Conservation (phyloP, 768 basidiomycete genomes). For the Lanmaoa rubissima region DNA sequence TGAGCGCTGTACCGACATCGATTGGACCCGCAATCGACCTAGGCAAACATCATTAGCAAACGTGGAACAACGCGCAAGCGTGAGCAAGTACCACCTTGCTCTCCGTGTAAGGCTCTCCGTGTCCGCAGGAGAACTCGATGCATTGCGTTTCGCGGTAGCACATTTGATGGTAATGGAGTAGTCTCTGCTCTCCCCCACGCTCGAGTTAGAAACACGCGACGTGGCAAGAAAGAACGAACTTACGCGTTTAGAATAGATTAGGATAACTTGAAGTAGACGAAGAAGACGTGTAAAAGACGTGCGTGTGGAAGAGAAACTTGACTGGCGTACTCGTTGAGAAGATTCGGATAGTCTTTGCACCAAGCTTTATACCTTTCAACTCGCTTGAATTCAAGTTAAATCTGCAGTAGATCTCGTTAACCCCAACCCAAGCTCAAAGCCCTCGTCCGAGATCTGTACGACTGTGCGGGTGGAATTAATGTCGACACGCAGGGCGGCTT, state of each 20-base stretch:
- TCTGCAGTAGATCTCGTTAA: constrained; percentile 5
- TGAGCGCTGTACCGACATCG: constrained; percentile 43
- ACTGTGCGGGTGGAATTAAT: constrained; percentile 20
- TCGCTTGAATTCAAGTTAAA: constrained; percentile 1
- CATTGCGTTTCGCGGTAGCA: constrained; percentile 43
- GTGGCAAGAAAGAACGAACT: not conserved
- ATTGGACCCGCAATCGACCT: constrained; percentile 44
- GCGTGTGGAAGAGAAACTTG: not conserved
- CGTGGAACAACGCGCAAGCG: constrained; percentile 24
- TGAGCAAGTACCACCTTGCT: constrained; percentile 29
- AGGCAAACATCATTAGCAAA: constrained; percentile 4
- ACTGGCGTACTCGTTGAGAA: constrained; percentile 11
- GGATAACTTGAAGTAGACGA: constrained; percentile 7
- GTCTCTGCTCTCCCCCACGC: constrained; percentile 8
- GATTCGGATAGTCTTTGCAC: not conserved
- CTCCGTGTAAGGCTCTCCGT: constrained; percentile 32
- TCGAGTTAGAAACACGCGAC: constrained; percentile 12
- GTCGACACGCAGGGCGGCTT: constrained; percentile 11
- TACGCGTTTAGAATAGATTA: constrained; percentile 27
- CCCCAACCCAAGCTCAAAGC: constrained; percentile 8
- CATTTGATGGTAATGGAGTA: constrained; percentile 30
- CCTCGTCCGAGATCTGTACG: constrained; percentile 8
- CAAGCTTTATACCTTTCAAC: constrained; percentile 24
- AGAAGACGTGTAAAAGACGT: not conserved
- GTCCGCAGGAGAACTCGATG: constrained; percentile 39